A percentile compares a stretch with the other conserved stretches of the same genome.
Conservation (phyloP, 78 protist species). For the Cavenderia fasciculata region DNA sequence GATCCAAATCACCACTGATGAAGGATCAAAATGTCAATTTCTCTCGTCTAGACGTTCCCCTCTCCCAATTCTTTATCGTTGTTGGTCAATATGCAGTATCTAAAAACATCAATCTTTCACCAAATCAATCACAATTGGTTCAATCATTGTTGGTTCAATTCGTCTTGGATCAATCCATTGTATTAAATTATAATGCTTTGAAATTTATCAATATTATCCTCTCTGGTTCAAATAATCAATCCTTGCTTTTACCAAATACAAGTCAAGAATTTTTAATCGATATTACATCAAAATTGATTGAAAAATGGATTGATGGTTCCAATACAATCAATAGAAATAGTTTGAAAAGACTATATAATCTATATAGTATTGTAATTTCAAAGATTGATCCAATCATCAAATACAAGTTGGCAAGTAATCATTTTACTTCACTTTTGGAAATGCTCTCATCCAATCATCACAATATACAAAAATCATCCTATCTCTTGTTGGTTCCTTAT, state of each 20-base stretch:
- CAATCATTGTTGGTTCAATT: slow-evolving; percentile 13
- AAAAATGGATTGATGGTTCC: background rate
- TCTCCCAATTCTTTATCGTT: background rate
- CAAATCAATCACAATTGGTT: slow-evolving; percentile 50
- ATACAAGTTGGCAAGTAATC: too few relatives aligned
- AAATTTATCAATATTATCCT: slow-evolving; percentile 33
- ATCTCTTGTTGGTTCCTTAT: slow-evolving; percentile 6
- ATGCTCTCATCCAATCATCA: background rate
- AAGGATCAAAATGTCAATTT: slow-evolving; percentile 6
- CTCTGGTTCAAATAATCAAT: slow-evolving; percentile 14
- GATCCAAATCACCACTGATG: slow-evolving; percentile 22
- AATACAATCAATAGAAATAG: background rate
- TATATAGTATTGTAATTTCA: background rate
- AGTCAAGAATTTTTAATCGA: slow-evolving; percentile 7
- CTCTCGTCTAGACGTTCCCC: background rate
- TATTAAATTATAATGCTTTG: slow-evolving; percentile 21
- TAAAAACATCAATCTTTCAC: slow-evolving; percentile 8
- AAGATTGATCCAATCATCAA: too few relatives aligned
- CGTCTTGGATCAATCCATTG: background rate
- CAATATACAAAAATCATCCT: slow-evolving; percentile 1
- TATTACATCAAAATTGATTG: background rate
- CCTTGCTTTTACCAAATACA: background rate
- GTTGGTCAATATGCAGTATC: background rate
- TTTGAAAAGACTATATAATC: background rate
- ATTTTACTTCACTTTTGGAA: background rate